Conservation (phyloP, 2,329 filamentous ascomycete genomes). For the Xylaria sp. region DNA sequence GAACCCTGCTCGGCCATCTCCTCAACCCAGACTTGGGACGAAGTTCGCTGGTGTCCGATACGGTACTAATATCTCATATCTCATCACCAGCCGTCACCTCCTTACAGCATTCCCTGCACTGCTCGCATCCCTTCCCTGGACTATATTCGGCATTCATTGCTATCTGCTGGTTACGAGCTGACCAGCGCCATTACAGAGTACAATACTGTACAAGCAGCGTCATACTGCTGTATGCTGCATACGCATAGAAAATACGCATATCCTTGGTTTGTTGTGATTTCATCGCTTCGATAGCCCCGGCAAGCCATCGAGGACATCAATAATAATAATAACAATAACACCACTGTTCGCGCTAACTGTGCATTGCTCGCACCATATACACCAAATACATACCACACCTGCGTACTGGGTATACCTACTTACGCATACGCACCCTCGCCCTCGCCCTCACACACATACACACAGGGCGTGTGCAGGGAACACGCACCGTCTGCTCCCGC, state of each 20-base stretch:
- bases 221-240: not conserved
- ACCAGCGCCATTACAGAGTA: not conserved
- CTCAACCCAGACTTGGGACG: not conserved
- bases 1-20: slow-evolving; percentile 17
- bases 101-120: not conserved
- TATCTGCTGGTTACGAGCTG: slow-evolving; percentile 20
- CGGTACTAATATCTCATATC: too few species aligned
- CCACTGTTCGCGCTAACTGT: slow-evolving; percentile 21
- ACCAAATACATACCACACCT: slow-evolving; percentile 2
- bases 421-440: too few species aligned
- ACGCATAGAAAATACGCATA: not conserved
- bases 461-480: slow-evolving; percentile 9
- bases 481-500: slow-evolving; percentile 14
- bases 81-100: not conserved
- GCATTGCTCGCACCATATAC: not conserved
- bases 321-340: not conserved
- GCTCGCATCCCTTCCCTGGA: not conserved
- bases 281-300: slow-evolving; percentile 15
- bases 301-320: not conserved
- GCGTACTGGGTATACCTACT: too few species aligned
- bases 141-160: not conserved
- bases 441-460: not conserved
- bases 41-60: not conserved
- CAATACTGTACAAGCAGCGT: not conserved
- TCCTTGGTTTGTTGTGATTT: slow-evolving; percentile 18